Evolutionary conservation across 768 basidiomycete genomes (phyloP), one percentile per base, ranked within the genome.

Genomic region (Suillus cothurnatus): DNA sequence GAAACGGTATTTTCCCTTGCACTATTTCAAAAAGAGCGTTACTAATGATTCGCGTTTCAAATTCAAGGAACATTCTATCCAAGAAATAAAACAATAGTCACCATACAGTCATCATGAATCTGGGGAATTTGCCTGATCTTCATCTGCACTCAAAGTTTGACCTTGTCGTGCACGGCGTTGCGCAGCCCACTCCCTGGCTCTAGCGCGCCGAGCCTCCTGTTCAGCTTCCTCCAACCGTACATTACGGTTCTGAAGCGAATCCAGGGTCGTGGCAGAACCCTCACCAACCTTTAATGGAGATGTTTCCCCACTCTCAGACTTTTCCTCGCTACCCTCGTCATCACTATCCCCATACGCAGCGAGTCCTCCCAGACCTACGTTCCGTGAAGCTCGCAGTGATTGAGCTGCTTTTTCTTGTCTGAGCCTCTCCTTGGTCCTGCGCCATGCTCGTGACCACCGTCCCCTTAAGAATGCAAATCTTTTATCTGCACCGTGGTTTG

Each of bases 391-490:
- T 39, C 52, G 49, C 67, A 65, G 39, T n/a, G 61, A 21, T 69
- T 74, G 63, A 68, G 67, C 53, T 64, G 71, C 68, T 17, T 52
- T 64, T 34, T 64, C 61, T 59, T 71, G 67, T 73, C 79, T 80
- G 6, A 77, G 81, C 59, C 81, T 83, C 28, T 76, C 82, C 70
- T 90, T 89, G 31, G 83, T 76, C 1, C 76, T 70, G 36, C 77
- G 77, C 94, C 94, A 97, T 5, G 83, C 80, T 3, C 77, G 77
- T 62, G 82, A 81, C 88, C 91, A 95, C 28, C 92, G 79, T 2
- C 94, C 94, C 39, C 88, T 84, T 53, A 97, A 75, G 74, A 96
- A 96, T 1, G 89, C 86, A 71, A 97, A 96, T 7, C 92, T 84
- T 53, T 81, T 79, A 73, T 97, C 94, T 15, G 81, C 78, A 0